Evolutionary conservation across 208 protist species (phyloP).

Genomic region (Crithidia thermophila): DNA sequence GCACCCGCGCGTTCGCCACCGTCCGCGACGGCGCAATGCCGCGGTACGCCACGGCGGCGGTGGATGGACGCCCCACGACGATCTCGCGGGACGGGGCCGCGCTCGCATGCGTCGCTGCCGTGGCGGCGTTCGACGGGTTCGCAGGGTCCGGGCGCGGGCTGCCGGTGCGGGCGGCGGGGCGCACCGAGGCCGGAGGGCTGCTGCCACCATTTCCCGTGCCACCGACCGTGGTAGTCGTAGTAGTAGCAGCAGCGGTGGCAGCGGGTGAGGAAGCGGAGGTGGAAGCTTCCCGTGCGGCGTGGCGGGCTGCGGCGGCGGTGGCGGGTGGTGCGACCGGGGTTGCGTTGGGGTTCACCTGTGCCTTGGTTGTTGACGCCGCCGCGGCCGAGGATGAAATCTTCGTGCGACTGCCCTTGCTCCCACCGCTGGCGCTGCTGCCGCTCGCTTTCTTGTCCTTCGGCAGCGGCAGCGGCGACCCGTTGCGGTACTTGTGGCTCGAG

Average conservation of each 20-base stretch:
- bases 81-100: too few species aligned
- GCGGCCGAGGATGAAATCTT: conserved; percentile 26
- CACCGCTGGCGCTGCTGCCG: conserved; percentile 20
- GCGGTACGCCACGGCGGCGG: conserved; percentile 47
- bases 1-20: conserved; percentile 5
- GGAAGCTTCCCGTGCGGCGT: neutral
- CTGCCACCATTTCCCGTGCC: too few species aligned
- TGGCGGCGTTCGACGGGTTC: neutral
- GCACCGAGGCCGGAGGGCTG: neutral
- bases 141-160: too few species aligned
- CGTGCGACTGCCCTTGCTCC: conserved; percentile 15
- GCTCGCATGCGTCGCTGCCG: too few species aligned
- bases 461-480: conserved; percentile 78
- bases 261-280: neutral
- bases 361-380: too few species aligned
- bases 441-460: conserved; percentile 45
- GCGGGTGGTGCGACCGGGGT: conserved; percentile 8
- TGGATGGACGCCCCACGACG: conserved; percentile 13
- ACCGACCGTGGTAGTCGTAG: neutral
- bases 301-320: conserved; percentile 1
- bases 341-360: neutral
- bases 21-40: conserved; percentile 62
- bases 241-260: neutral
- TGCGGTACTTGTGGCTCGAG: conserved; percentile 80
- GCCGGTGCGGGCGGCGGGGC: conserved; percentile 3